Conservation (phyloP, 176 grass and related monocot genomes). For the Oryza rufipogon region DNA sequence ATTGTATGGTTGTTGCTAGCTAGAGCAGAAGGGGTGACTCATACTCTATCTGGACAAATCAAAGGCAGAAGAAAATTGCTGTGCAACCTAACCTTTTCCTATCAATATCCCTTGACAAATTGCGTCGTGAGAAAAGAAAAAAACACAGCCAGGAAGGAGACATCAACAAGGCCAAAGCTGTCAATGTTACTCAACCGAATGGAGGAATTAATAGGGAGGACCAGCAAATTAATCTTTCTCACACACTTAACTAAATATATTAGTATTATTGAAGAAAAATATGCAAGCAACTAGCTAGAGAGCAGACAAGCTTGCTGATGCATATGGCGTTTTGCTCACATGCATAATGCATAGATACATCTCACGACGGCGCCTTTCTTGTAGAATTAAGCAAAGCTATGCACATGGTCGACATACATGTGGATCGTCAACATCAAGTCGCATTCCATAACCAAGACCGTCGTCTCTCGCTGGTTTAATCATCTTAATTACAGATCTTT, state of each 20-base stretch:
- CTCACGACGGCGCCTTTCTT: conserved; percentile 35
- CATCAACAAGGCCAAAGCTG: conserved; percentile 31
- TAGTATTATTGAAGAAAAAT: not conserved
- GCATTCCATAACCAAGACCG: conserved; percentile 4
- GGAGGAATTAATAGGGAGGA: not conserved
- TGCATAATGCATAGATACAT: not conserved
- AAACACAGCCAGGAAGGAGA: not conserved
- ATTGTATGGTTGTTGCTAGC: not conserved
- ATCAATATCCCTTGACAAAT: conserved; percentile 45
- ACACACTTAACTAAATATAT: not conserved
- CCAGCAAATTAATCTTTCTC: not conserved
- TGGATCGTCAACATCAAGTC: not conserved
- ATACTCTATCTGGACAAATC: conserved; percentile 13
- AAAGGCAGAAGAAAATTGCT: conserved; percentile 19
- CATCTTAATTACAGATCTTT: not conserved
- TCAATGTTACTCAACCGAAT: conserved; percentile 15
- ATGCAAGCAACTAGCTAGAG: not conserved
- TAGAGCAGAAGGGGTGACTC: not conserved
- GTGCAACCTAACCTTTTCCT: conserved; percentile 35
- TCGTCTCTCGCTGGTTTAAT: not conserved
- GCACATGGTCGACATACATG: conserved; percentile 22
- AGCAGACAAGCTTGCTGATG: not conserved
- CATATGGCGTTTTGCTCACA: conserved; percentile 12
- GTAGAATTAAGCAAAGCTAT: conserved; percentile 22
- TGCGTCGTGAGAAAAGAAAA: not conserved